Base-by-base conservation (phyloP, 441 rosid species). In the Theobroma grandiflorum region DNA sequence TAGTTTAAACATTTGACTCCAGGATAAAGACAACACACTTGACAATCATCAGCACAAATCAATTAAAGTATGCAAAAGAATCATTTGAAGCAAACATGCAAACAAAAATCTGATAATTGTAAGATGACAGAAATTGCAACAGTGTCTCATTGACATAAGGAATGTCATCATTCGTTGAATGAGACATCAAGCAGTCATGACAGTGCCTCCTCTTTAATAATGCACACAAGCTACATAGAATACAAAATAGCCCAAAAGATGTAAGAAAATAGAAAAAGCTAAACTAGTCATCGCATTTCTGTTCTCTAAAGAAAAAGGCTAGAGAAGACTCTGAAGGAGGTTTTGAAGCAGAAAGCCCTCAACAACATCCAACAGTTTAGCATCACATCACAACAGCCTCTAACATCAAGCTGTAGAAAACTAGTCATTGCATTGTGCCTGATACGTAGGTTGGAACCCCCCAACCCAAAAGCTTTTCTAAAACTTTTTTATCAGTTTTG, bases 261-360 rank as follows among this genome's bases (percentile, higher is more conserved):
- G 1, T 4, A 18, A n/a, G 3, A 18, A n/a, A 9, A 11, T 8
- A 37, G 12, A 26, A 45, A 45, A 15, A 26, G 3, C 57, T n/a
- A 69, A 69, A 69, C 20, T 47, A 69, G 50, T 22, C 57, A 47
- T 42, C 20, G 16, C 50, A 67, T 16, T 4, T 38, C 11, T 38
- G 49, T 65, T 65, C 10, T 18, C 70, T 65, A 71, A 71, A 8
- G 74, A 49, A 70, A 12, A 43, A 33, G 58, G 43, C 43, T 31
- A 20, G 3, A 7, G n/a, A 71, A 71, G 57, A 0, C 59, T 2
- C 49, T 31, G 59, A 49, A 52, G 8, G 58, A 16, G 8, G 22
- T 53, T 50, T 18, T 20, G 12, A 20, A 31, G 8, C 4, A 20
- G 12, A 20, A 57, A 4, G 8, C 11, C 33, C 12, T 1, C 33